Percentiles rank a stretch among this genome's conserved stretches.
Conservation (phyloP, 805 yeast species). For the Metschnikowia corniflorae region DNA sequence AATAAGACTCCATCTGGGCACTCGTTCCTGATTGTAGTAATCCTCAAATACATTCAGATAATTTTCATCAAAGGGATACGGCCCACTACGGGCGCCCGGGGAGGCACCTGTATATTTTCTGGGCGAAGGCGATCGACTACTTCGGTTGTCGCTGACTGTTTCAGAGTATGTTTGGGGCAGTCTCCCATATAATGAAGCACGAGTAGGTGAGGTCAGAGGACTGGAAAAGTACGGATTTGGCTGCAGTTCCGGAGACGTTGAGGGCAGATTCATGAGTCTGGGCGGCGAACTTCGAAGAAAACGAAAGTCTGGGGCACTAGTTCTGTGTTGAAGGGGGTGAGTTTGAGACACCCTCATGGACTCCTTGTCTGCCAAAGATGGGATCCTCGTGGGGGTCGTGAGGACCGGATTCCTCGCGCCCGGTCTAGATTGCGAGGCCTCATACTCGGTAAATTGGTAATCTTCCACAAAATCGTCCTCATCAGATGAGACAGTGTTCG, state of each 20-base stretch:
- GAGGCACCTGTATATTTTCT: conserved; percentile 26
- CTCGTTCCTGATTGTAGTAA: conserved; percentile 14
- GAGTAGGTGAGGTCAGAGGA: conserved; percentile 19
- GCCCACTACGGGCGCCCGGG: conserved; percentile 6
- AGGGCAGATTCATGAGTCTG: conserved; percentile 5
- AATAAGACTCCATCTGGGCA: conserved; percentile 17
- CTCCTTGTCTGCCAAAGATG: conserved; percentile 10
- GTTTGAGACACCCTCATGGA: conserved; percentile 4
- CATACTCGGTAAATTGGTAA: not conserved
- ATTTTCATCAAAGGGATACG: conserved; percentile 10
- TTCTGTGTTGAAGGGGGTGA: conserved; percentile 2
- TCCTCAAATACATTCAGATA: conserved; percentile 9
- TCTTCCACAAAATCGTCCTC: conserved; percentile 5
- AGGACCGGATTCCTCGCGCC: not conserved
- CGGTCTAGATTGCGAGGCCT: not conserved
- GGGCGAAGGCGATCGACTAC: conserved; percentile 31
- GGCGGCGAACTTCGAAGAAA: conserved; percentile 12
- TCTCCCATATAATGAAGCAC: conserved; percentile 3
- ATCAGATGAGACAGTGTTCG: conserved; percentile 7
- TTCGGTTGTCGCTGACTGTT: conserved; percentile 11
- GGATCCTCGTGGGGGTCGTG: conserved; percentile 16
- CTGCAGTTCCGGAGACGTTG: conserved; percentile 18
- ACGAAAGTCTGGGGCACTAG: conserved; percentile 8
- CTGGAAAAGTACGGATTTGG: conserved; percentile 4
- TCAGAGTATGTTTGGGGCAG: conserved; percentile 14